phyloP scores from a whole-genome alignment of 768 basidiomycete species.

The Naganishia vaughanmartiniae region DNA sequence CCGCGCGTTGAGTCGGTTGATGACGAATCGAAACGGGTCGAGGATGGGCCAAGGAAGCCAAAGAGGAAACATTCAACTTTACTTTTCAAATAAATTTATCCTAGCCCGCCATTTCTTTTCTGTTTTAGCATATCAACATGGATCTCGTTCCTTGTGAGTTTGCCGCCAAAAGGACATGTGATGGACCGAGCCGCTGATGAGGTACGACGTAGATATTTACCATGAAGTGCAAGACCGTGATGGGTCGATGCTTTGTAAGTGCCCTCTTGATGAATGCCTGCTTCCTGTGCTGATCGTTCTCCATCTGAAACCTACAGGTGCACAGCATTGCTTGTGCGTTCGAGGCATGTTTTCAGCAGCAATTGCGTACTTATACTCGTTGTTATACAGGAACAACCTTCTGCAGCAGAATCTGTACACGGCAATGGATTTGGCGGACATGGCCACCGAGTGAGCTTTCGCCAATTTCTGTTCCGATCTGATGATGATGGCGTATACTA shows the following conservation, averaged over 20 bases:
- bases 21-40: conserved; percentile 5
- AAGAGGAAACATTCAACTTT: not conserved
- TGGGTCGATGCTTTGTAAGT: conserved; percentile 33
- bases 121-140: not conserved
- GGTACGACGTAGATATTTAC: conserved; percentile 24
- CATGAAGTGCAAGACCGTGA: conserved; percentile 31
- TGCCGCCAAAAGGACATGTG: no score
- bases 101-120: not conserved
- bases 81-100: not conserved
- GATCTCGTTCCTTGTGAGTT: conserved; percentile 33
- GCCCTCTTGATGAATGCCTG: not conserved
- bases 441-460: conserved; percentile 44
- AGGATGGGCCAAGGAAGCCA: not conserved
- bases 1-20: conserved; percentile 1
- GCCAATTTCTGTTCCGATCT: not conserved
- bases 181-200: not conserved
- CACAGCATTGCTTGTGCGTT: conserved; percentile 31
- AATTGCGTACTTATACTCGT: not conserved
- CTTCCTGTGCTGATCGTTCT: not conserved
- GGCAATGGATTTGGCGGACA: conserved; percentile 50
- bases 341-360: not conserved
- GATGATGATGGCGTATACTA: not conserved
- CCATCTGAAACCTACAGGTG: conserved; percentile 6
- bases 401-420: conserved; percentile 48
- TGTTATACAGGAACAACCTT: conserved; percentile 42